Base-by-base conservation (phyloP, 305 asterid species). In the Plantago rigida region DNA sequence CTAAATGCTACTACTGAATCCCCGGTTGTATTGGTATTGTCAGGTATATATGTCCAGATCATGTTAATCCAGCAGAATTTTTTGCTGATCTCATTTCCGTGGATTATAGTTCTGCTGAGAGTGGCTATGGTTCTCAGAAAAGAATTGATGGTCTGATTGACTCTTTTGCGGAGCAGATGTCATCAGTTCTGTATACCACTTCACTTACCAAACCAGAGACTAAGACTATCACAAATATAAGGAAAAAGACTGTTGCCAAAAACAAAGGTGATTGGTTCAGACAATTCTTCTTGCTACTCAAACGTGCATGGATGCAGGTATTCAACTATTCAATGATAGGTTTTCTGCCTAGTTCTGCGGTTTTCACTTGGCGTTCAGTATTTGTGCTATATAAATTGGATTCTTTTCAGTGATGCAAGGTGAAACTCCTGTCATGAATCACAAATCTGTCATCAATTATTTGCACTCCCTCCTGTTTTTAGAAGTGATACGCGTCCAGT, bases 271-370 rank as follows among this genome's bases (percentile, higher is more conserved):
- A 87, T 67, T 84, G 95, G 96, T 84, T 91, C 95, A 81, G 77
- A 75, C 99, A 92, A 75, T 92, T 92, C 50, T 59, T 69, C 61
- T 73, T 92, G 59, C 96, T 92, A 69, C 88, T 92, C 64, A 89
- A 71, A 73, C 97, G 97, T 62, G 99, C 99, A 39, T 92, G 97
- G 99, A 83, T 89, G 99, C 99, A 92, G 90, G 99, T 82, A 74
- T 55, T 52, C 39, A 31, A 31, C 39, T 31, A 2, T 31, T 31
- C 26, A 67, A 48, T 62, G 56, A 67, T 52, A 24, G 19, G 42
- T 64, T 67, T 58, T 58, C 36, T 53, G 56, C 67, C 13, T 59
- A 15, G 31, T 34, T 56, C 46, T 13, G 10, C 31, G 39, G 48
- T 31, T 58, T 39, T 26, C 39, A 29, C 15, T 56, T n/a, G 12